Base-by-base conservation (phyloP, 805 yeast species). In the Candida caryicola region DNA sequence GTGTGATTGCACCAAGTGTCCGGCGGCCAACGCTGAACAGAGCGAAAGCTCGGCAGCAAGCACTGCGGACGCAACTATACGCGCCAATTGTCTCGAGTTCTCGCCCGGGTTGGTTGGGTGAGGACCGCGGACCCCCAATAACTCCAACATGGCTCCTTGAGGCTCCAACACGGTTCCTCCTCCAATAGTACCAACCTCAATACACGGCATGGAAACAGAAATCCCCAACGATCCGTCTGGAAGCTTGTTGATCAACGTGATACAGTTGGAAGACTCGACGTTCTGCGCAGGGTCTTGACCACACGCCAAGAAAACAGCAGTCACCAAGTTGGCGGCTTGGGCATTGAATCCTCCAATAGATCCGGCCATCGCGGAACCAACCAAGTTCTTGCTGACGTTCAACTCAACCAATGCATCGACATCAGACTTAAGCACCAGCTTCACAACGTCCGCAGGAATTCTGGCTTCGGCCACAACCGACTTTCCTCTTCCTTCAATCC, bases 221-320 rank as follows among this genome's bases (percentile, higher is more conserved):
- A 93, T 84, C 50, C 79, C 83, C 57, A 93, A 74, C 55, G 87
- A 86, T 10, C 96, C 99, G 37, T 59, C 61, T 29, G 75, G 72
- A 9, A 65, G 71, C 59, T 85, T 88, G 54, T 82, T 81, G 95
- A 93, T 90, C 50, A 93, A 73, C 1, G 99, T 93, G 43, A 93
- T 91, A 82, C 99, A 93, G 66, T 90, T 91, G 23, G 97, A 88
- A 44, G 95, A 82, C 69, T 91, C 99, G 37, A 93, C 97, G 57
- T 93, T 93, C 69, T 93, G 99, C 1, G 99, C 99, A n/a, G 99
- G 99, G 66, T 93, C 99, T 71, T 93, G 99, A 41, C 99, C 99
- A 42, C 95, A 79, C 4, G 99, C 99, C 47, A 93, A 69, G 61
- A 68, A 93, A 17, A 93, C 82, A 8, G 99, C 98, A 25, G 99